A percentile compares a stretch with the other conserved stretches of the same genome.
phyloP scores from a whole-genome alignment of 2,329 filamentous ascomycete genomes.

The Alternaria alternata region DNA sequence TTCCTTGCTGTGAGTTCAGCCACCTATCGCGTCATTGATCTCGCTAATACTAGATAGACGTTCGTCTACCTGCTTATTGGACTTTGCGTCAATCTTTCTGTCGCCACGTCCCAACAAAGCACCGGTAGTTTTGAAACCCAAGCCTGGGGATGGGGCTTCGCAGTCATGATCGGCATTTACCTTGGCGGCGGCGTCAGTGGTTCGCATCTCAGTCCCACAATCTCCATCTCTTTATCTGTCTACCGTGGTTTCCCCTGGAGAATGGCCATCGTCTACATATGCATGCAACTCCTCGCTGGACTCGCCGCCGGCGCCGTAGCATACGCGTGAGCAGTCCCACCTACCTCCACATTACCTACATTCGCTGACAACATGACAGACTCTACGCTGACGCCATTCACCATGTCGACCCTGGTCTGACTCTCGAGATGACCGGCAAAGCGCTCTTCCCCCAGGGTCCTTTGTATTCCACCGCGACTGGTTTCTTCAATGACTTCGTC shows the following conservation, averaged over 20 bases:
- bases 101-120: conserved; percentile 57
- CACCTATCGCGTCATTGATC: too few relatives aligned
- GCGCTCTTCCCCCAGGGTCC: conserved; percentile 67
- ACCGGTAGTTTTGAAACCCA: conserved; percentile 41
- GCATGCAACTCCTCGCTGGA: conserved; percentile 62
- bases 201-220: conserved; percentile 59
- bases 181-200: conserved; percentile 58
- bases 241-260: conserved; percentile 68
- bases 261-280: conserved; percentile 60
- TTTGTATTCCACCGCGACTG: conserved; percentile 70
- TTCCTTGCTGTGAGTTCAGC: conserved; percentile 55
- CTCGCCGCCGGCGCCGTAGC: conserved; percentile 57
- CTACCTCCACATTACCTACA: too few relatives aligned
- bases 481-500: conserved; percentile 76
- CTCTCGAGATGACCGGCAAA: conserved; percentile 49
- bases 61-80: conserved; percentile 53
- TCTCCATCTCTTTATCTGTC: conserved; percentile 53
- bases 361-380: conserved; percentile 30
- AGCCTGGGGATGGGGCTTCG: conserved; percentile 61
- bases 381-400: conserved; percentile 65
- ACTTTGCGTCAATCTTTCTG: conserved; percentile 59
- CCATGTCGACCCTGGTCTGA: conserved; percentile 59
- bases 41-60: conserved; percentile 21
- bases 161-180: conserved; percentile 61
- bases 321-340: conserved; percentile 43